Conservation (phyloP, 2,329 filamentous ascomycete genomes). For the Cladosporium phlei region DNA sequence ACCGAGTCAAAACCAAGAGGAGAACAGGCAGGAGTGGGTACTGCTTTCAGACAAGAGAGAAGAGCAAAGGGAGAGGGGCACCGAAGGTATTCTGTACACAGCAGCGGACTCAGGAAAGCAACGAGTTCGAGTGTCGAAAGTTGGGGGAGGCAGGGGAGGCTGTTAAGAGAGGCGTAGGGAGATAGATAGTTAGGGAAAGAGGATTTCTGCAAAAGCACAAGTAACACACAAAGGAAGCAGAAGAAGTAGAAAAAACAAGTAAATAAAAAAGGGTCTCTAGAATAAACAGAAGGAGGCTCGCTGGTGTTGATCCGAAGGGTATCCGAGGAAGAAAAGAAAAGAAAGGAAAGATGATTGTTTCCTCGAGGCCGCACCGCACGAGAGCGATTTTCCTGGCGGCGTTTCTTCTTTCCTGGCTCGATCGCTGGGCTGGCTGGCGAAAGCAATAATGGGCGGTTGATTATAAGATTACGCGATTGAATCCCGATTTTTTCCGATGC, state of each 20-base stretch:
- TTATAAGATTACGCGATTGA: constrained; percentile 1
- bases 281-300: constrained; percentile 8
- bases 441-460: background rate
- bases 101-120: no score
- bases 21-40: no score
- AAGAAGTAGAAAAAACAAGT: background rate
- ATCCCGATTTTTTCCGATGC: background rate
- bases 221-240: background rate
- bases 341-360: background rate
- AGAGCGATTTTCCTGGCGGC: background rate
- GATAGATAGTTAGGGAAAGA: no score
- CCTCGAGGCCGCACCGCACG: background rate
- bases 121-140: no score
- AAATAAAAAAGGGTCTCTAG: background rate
- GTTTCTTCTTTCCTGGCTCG: background rate
- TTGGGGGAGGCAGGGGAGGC: no score
- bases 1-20: no score
- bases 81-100: no score
- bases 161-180: no score
- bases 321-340: constrained; percentile 11
- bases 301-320: constrained; percentile 12
- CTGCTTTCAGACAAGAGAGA: no score
- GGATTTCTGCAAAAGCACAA: no score
- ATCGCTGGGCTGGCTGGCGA: background rate
- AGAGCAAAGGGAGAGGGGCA: no score